phyloP scores from a whole-genome alignment of 164 flowering plant genomes.

The Tetracentron sinense region DNA sequence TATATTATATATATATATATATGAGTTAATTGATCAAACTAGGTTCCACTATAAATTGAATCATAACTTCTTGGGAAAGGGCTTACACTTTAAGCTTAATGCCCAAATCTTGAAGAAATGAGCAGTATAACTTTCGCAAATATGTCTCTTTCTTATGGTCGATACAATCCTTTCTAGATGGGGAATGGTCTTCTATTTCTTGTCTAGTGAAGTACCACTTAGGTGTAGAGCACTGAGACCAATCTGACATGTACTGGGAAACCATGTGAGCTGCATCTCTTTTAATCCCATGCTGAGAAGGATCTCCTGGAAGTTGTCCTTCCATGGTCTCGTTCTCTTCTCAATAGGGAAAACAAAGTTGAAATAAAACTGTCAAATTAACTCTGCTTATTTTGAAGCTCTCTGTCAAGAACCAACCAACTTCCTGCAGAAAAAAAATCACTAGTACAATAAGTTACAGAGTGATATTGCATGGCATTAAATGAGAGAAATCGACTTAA shows the following conservation, averaged over 20 bases:
- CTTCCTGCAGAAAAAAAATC: background rate
- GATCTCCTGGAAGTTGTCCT: conserved; percentile 17
- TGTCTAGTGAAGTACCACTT: conserved; percentile 49
- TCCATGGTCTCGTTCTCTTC: conserved; percentile 25
- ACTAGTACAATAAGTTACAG: background rate
- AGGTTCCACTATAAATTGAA: background rate
- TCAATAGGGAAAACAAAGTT: background rate
- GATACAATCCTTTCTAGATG: conserved; percentile 71
- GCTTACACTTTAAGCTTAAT: conserved; percentile 63
- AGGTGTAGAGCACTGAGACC: conserved; percentile 19
- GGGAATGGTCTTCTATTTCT: conserved; percentile 57
- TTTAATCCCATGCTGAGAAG: conserved; percentile 14
- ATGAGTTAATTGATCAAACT: background rate
- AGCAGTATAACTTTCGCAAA: conserved; percentile 49
- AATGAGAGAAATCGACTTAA: no score
- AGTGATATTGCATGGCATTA: background rate
- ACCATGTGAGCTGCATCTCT: conserved; percentile 6
- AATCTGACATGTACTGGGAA: conserved; percentile 14
- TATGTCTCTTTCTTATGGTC: conserved; percentile 35
- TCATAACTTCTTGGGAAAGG: background rate
- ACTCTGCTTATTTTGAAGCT: background rate
- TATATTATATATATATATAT: background rate
- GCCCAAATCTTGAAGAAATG: conserved; percentile 57
- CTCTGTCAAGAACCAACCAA: background rate
- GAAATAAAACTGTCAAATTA: background rate